phyloP scores from a whole-genome alignment of 2,329 filamentous ascomycete genomes.

The Trichoderma polysporum region DNA sequence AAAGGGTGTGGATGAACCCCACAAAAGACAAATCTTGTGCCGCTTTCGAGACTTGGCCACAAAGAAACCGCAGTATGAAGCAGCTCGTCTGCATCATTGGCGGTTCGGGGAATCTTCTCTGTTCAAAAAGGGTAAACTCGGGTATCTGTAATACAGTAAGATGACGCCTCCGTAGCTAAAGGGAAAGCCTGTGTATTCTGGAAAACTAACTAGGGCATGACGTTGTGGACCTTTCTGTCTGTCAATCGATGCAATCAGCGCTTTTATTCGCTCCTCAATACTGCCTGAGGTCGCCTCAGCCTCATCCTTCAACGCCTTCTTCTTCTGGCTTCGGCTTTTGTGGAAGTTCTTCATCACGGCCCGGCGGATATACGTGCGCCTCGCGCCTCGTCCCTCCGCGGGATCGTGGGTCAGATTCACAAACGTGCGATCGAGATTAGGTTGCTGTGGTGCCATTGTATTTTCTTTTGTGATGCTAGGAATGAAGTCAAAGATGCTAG shows the following conservation, averaged over 20 bases:
- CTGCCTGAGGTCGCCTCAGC: not conserved
- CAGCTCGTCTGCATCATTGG: constrained; percentile 5
- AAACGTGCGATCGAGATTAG: not conserved
- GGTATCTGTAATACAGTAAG: not conserved
- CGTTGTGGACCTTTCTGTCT: not conserved
- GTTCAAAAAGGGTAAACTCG: constrained; percentile 6
- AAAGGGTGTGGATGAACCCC: not conserved
- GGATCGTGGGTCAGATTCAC: constrained; percentile 14
- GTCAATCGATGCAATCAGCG: too few species aligned
- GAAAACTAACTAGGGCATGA: not conserved
- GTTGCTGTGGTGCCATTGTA: not conserved
- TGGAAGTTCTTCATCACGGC: constrained; percentile 18
- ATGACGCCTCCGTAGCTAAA: not conserved
- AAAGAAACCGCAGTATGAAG: not conserved
- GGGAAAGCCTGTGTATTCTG: not conserved
- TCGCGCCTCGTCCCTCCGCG: not conserved
- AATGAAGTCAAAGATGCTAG: too few species aligned
- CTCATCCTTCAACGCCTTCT: not conserved
- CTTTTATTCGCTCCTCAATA: not conserved
- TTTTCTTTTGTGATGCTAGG: not conserved
- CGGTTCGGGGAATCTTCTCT: not conserved
- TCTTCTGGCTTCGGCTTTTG: constrained; percentile 4
- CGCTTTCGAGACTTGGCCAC: constrained; percentile 11
- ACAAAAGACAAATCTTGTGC: not conserved
- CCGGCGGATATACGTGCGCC: constrained; percentile 13